Percentiles rank a stretch among this genome's conserved stretches.
phyloP scores from a whole-genome alignment of 2,329 filamentous ascomycete species.

The Xylariaceae sp. region DNA sequence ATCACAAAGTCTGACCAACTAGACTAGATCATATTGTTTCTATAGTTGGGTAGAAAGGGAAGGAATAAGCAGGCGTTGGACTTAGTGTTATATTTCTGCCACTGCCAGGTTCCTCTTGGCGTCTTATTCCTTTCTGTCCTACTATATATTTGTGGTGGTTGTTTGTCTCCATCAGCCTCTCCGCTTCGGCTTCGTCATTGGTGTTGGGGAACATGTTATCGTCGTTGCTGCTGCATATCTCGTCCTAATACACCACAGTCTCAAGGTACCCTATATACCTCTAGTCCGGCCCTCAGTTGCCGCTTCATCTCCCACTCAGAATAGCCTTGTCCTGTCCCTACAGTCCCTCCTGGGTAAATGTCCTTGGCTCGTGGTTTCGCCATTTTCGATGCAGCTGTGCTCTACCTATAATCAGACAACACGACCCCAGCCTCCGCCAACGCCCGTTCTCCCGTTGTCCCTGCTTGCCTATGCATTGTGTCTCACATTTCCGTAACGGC shows the following conservation, averaged over 20 bases:
- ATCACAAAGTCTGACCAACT: too few relatives aligned
- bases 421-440: neutral
- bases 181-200: slow-evolving; percentile 20
- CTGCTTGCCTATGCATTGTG: slow-evolving; percentile 18
- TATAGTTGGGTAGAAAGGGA: too few relatives aligned
- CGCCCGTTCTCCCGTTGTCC: neutral
- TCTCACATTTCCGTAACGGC: slow-evolving; percentile 18
- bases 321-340: slow-evolving; percentile 7
- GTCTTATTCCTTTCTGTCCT: neutral
- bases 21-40: too few relatives aligned
- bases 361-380: neutral
- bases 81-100: too few relatives aligned
- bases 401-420: neutral
- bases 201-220: slow-evolving; percentile 1
- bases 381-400: slow-evolving; percentile 7
- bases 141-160: slow-evolving; percentile 1
- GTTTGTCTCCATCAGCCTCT: slow-evolving; percentile 14
- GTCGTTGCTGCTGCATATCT: slow-evolving; percentile 2
- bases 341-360: slow-evolving; percentile 12
- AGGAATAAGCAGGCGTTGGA: too few relatives aligned
- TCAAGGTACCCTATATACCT: neutral
- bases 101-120: too few relatives aligned
- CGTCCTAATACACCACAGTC: neutral
- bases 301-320: slow-evolving; percentile 9
- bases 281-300: slow-evolving; percentile 6